Percentiles rank a stretch among this genome's conserved stretches.
phyloP scores from a whole-genome alignment of 192 early-diverging fungal genomes.

The Coemansia sp. region DNA sequence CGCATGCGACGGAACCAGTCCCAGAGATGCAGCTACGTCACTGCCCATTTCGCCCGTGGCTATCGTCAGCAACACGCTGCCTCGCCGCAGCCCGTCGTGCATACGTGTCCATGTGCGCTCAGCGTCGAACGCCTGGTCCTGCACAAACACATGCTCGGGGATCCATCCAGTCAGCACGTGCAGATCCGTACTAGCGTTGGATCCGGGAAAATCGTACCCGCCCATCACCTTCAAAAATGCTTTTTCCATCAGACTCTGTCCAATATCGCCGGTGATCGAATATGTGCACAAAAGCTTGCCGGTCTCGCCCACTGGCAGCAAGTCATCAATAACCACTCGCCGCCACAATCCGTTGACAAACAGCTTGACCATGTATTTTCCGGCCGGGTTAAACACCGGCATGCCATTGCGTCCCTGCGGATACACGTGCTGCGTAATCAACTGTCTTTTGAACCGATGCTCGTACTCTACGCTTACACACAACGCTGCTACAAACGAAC shows the following conservation, averaged over 20 bases:
- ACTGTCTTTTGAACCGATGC: constrained; percentile 66
- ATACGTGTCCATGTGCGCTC: constrained; percentile 76
- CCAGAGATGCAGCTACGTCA: constrained; percentile 63
- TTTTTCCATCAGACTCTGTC: constrained; percentile 82
- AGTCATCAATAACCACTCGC: constrained; percentile 85
- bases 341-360: constrained; percentile 83
- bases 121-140: constrained; percentile 62
- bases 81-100: constrained; percentile 63
- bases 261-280: constrained; percentile 58
- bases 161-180: constrained; percentile 92
- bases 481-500: constrained; percentile 91
- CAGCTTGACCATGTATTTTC: constrained; percentile 87
- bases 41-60: constrained; percentile 78
- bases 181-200: constrained; percentile 90
- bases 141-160: constrained; percentile 86
- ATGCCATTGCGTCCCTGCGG: constrained; percentile 71
- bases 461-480: constrained; percentile 85
- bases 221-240: constrained; percentile 96
- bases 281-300: constrained; percentile 87
- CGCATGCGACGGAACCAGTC: constrained; percentile 85
- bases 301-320: constrained; percentile 70
- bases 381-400: constrained; percentile 81
- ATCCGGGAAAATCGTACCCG: constrained; percentile 93
- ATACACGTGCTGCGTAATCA: constrained; percentile 84
- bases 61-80: constrained; percentile 77